Percentiles rank a stretch among this genome's conserved stretches.
phyloP scores from a whole-genome alignment of 2,329 filamentous ascomycete species.

The Venturia aucupariae region DNA sequence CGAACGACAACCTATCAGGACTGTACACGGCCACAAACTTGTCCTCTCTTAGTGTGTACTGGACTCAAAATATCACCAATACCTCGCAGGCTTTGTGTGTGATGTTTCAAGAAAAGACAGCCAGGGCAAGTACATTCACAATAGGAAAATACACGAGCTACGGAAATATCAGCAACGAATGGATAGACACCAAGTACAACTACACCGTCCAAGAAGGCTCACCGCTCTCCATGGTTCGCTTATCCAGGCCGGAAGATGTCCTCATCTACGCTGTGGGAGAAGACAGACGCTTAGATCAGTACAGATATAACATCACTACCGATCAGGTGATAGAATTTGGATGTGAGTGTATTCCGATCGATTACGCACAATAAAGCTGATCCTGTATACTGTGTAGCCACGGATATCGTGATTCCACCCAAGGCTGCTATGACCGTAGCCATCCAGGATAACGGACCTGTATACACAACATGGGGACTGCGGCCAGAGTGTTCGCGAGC shows the following conservation, averaged over 20 bases:
- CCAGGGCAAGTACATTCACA: not conserved
- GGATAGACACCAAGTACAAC: not conserved
- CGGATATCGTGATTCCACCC: not conserved
- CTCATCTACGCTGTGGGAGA: not conserved
- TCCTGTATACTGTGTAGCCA: not conserved
- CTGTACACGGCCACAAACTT: not conserved
- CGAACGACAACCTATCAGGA: not conserved
- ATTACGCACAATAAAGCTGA: not conserved
- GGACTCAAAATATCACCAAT: not conserved
- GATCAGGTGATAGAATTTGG: not conserved
- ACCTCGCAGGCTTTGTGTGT: not conserved
- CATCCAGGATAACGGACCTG: not conserved
- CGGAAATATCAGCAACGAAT: not conserved
- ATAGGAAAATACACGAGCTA: constrained; percentile 1
- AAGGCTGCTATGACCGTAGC: not conserved
- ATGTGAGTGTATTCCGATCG: not conserved
- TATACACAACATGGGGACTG: not conserved
- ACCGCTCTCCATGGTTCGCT: not conserved
- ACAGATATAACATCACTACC: not conserved
- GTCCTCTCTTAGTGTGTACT: not conserved
- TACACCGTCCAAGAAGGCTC: not conserved
- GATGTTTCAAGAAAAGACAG: not conserved
- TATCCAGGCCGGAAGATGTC: not conserved
- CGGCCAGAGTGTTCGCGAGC: not conserved
- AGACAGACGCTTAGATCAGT: not conserved